phyloP scores from a whole-genome alignment of 306 rosid genomes.

The Cicer bijugum region DNA sequence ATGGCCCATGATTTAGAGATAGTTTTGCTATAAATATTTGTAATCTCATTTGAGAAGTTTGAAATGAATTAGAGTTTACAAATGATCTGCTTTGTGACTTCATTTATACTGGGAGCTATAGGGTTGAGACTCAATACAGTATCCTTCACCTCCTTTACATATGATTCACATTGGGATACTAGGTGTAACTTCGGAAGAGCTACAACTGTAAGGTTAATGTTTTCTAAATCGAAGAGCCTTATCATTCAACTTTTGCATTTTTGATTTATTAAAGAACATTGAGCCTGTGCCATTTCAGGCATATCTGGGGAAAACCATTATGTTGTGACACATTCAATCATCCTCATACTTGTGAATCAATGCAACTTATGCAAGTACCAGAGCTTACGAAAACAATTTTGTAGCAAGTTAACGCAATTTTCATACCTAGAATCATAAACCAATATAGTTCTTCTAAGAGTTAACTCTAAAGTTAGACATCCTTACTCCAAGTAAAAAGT shows the following conservation, averaged over 20 bases:
- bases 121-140: neutral
- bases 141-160: neutral
- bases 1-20: too few relatives aligned
- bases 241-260: slow-evolving; percentile 1
- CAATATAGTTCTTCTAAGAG: neutral
- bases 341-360: neutral
- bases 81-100: neutral
- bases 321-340: neutral
- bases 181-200: neutral
- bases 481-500: slow-evolving; percentile 9
- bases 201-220: slow-evolving; percentile 2
- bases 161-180: slow-evolving; percentile 3
- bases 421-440: slow-evolving; percentile 1
- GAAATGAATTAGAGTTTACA: too few relatives aligned
- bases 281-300: neutral
- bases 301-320: neutral
- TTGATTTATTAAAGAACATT: neutral
- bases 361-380: neutral
- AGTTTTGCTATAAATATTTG: too few relatives aligned
- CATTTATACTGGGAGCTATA: neutral
- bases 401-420: neutral
- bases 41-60: too few relatives aligned
- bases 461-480: neutral
- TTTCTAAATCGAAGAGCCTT: neutral
- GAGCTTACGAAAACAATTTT: neutral